phyloP scores from a whole-genome alignment of 495 filamentous ascomycete species.

The Hyaloscypha variabilis region DNA sequence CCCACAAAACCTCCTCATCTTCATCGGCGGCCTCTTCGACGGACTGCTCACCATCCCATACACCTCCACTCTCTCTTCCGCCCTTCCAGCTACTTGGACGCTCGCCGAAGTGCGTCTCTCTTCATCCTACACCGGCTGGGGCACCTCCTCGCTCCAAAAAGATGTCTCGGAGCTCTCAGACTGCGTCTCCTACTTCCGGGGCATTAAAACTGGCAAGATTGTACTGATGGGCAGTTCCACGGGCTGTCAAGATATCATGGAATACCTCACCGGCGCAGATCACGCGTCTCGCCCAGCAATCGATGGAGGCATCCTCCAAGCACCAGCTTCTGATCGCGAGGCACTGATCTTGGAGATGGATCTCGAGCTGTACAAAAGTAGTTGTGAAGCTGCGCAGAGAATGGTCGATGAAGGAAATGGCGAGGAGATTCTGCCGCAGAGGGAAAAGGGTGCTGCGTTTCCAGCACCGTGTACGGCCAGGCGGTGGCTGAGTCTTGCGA shows the following conservation, averaged over 20 bases:
- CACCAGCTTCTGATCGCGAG: constrained; percentile 79
- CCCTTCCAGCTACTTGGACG: constrained; percentile 64
- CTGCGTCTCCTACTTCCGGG: constrained; percentile 71
- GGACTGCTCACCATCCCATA: constrained; percentile 72
- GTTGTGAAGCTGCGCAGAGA: constrained; percentile 53
- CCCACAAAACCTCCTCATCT: constrained; percentile 70
- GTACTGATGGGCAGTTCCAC: constrained; percentile 85
- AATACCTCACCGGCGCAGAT: constrained; percentile 59
- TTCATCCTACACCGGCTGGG: constrained; percentile 75
- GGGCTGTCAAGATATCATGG: constrained; percentile 85
- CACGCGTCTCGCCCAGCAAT: constrained; percentile 47
- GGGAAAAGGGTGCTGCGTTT: constrained; percentile 50
- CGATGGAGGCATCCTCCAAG: constrained; percentile 84
- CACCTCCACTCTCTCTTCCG: constrained; percentile 51
- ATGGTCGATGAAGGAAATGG: constrained; percentile 54
- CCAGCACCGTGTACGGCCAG: constrained; percentile 64
- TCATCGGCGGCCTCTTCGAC: constrained; percentile 84
- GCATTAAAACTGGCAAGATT: constrained; percentile 55
- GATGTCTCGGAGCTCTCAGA: constrained; percentile 76
- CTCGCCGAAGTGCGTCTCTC: constrained; percentile 64
- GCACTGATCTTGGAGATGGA: constrained; percentile 46
- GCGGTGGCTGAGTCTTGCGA: constrained; percentile 69
- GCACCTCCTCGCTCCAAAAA: constrained; percentile 62
- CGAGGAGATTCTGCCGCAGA: constrained; percentile 59
- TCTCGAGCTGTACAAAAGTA: constrained; percentile 48